Evolutionary conservation across 345 rosid species (phyloP), one percentile per base, ranked within the genome.

Genomic region (Eucalyptus decipiens): DNA sequence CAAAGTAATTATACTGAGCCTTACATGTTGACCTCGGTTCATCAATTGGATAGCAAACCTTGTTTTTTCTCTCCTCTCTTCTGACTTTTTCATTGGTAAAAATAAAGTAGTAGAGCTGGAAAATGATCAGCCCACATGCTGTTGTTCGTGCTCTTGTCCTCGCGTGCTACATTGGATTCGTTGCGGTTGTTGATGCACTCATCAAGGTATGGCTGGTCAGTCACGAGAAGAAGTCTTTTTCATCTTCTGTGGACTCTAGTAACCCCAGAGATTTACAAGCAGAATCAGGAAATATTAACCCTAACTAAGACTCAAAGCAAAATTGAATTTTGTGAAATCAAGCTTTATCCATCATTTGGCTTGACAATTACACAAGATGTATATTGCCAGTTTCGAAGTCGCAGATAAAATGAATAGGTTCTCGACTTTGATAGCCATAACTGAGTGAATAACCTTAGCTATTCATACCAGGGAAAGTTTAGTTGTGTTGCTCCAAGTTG

Each of bases 111-210:
- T 49, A 49, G 51, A 49, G 51, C 51, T 49, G 51, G 51, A 49
- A 94, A 72, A 89, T 93, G 92, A 90, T 93, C 85, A 91, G 94
- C 54, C 91, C 93, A 72, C 94, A 91, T 60, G 92, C 91, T 87
- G 92, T 95, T 30, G 92, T 92, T 9, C 94, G 90, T 80, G 96
- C 95, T 67, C 94, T 95, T 83, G 93, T 93, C 91, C 89, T 95
- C 10, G 94, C 95, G 1, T 93, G 91, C 90, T 94, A 93, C 92
- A 89, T 95, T 88, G 96, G 97, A 54, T 95, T 94, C 86, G 90
- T 87, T 21, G 93, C 92, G 86, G 93, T 95, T 34, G 96, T 92
- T 30, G 93, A 92, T 81, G 86, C 90, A 26, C 95, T 95, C 40
- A 65, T 93, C 60, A 91, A 91, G 93, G 96, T 95, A 89, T 56